Evolutionary conservation across 257 asterid species (phyloP), one percentile per base, ranked within the genome.

Genomic region (Misopates orontium): DNA sequence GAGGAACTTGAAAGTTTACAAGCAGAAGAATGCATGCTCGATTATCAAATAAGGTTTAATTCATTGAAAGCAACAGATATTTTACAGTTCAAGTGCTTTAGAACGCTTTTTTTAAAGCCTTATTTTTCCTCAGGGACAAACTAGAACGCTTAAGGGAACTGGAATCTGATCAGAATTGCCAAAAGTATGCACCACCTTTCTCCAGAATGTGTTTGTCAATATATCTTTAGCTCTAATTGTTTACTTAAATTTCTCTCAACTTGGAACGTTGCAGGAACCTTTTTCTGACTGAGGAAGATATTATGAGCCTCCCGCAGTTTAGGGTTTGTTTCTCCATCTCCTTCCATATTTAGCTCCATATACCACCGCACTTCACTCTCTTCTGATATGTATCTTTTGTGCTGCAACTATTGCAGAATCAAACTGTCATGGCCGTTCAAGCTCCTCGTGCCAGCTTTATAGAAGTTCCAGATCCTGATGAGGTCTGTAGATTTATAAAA

Each of bases 381-480:
- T 25, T 36, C 67, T 40, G 49, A 74, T 57, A 42, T 8, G 64
- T 52, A 39, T 39, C 24, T 62, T 41, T n/a, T 67, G 45, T 66
- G 62, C 44, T 53, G 74, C 48, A 4, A 70, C 50, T 57, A n/a
- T 63, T 65, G 28, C 87, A 90, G 97, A 70, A 84, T 73, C 79
- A 80, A 72, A 83, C 86, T 65, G 78, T 81, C 21, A 79, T 90
- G 49, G 87, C 85, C 36, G 31, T 90, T 54, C 78, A 90, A 81
- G 91, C 97, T 73, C 96, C 97, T 18, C 85, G 73, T 73, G 96
- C 93, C 39, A 90, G 93, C 80, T 58, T 69, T 50, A 39, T 85
- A 45, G 87, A 76, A 84, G 95, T 90, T 56, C 96, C 93, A 22
- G 95, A 85, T 74, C 97, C 97, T 41, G 84, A 85, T 70, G 90